These are phyloP conservation scores for Choiromyces venosus DNA, from an alignment of 495 filamentous ascomycete genomes.

Conservation along the genomic window DNA sequence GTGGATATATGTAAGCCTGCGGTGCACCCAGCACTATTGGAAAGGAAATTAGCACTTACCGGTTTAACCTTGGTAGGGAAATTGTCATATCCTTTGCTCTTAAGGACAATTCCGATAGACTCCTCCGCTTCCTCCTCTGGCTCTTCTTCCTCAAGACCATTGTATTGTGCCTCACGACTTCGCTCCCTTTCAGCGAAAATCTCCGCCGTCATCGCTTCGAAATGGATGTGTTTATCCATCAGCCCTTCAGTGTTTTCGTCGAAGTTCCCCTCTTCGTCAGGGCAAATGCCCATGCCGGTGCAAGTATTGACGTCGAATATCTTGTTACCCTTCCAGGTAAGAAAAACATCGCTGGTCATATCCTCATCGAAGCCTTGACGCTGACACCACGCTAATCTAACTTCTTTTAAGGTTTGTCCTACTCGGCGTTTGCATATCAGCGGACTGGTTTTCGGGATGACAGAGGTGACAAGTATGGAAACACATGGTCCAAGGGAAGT, in stretches of 20 bases:
- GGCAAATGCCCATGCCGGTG: slow-evolving; percentile 56
- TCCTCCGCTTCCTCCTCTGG: slow-evolving; percentile 38
- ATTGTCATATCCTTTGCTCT: slow-evolving; percentile 53
- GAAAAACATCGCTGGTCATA: slow-evolving; percentile 53
- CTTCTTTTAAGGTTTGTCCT: slow-evolving; percentile 59
- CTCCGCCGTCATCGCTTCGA: slow-evolving; percentile 68
- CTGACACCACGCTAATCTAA: slow-evolving; percentile 62
- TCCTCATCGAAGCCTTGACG: slow-evolving; percentile 52
- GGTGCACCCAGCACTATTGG: not conserved
- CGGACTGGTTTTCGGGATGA: slow-evolving; percentile 56
- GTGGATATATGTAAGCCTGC: not conserved
- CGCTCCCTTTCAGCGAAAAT: slow-evolving; percentile 41
- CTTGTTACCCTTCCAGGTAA: slow-evolving; percentile 72
- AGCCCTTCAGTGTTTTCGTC: slow-evolving; percentile 44
- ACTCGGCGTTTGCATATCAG: slow-evolving; percentile 64
- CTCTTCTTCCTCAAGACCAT: slow-evolving; percentile 46
- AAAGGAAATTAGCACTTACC: slow-evolving; percentile 42
- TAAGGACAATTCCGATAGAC: slow-evolving; percentile 43
- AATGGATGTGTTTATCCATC: slow-evolving; percentile 49
- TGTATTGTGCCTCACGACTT: slow-evolving; percentile 51
- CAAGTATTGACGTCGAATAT: slow-evolving; percentile 70
- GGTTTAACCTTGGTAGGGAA: slow-evolving; percentile 56
- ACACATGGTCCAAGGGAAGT: slow-evolving; percentile 48
- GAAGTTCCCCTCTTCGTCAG: slow-evolving; percentile 46
- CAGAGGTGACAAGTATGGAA: slow-evolving; percentile 65